Percentiles rank a stretch among this genome's conserved stretches.
Evolutionary conservation across 768 basidiomycete genomes (phyloP).

Genomic region (Boletus barrowsii): DNA sequence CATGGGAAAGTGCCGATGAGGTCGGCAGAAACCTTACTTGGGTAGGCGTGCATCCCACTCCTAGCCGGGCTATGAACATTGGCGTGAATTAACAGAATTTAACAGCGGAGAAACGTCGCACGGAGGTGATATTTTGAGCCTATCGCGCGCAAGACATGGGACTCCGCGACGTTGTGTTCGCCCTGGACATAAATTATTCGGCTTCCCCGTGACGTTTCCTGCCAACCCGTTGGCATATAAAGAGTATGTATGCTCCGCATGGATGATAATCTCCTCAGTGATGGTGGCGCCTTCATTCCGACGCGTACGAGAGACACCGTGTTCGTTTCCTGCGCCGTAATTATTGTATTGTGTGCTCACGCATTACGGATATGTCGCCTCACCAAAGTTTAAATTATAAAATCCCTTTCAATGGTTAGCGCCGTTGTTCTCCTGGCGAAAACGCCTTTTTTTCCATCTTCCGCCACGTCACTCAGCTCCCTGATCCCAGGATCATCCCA

Average conservation of each 20-base stretch:
- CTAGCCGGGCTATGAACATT: neutral
- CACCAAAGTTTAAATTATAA: conserved; percentile 19
- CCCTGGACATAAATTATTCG: conserved; percentile 1
- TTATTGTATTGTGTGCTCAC: conserved; percentile 13
- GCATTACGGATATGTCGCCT: conserved; percentile 9
- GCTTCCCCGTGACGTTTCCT: neutral
- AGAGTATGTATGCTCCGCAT: neutral
- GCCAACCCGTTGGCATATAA: conserved; percentile 2
- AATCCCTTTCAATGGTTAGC: neutral
- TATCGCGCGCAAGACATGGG: neutral
- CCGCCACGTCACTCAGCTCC: neutral
- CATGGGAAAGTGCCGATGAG: neutral
- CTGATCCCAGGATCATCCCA: neutral
- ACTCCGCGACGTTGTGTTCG: neutral
- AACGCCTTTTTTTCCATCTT: neutral
- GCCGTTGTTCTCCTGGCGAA: neutral
- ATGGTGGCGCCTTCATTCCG: conserved; percentile 23
- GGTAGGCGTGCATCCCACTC: neutral
- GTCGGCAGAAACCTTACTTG: neutral
- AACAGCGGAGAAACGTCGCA: neutral
- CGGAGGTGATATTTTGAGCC: neutral
- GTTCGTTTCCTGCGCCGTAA: conserved; percentile 18
- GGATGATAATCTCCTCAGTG: conserved; percentile 1
- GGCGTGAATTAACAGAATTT: neutral
- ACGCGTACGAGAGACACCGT: conserved; percentile 7